Base-by-base conservation (phyloP, 164 flowering plant genomes). In the Magnolia changhungtana region DNA sequence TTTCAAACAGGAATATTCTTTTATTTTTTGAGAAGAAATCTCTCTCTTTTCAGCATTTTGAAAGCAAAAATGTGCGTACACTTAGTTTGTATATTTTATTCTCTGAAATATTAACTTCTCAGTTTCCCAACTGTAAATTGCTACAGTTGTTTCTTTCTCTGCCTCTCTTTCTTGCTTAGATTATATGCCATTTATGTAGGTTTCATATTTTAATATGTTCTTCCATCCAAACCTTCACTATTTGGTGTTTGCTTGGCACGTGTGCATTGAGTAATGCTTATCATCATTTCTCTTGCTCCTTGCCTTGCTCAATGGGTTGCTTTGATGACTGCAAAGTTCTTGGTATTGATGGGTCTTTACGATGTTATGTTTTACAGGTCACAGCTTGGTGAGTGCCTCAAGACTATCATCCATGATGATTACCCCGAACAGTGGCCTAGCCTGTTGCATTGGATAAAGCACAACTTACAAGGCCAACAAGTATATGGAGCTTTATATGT, bases 351-450 rank as follows among this genome's bases (percentile, higher is more conserved):
- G 50, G 77, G 19, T 1, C 63, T 55, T 55, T 55, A 55, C 2
- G 11, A 11, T 55, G 13, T 55, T 11, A 3, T n/a, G 13, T 50
- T 71, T 19, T 74, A 51, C 83, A 91, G 99, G 85, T 91, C 83
- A 63, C 99, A 96, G 82, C 87, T 96, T 69, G 99, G 98, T 37
- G 99, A 96, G 86, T 96, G 98, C 85, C 86, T 96, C 72, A 96
- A 96, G 85, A 94, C 99, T 0, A 90, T 96, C 68, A 82, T 96
- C 67, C 90, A 96, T 85, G 89, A 93, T 72, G 99, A 96, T 86
- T 96, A 96, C 77, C 99, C 99, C 21, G 99, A 96, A 80, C 98
- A 94, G 65, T 96, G 99, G 99, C 97, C 98, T 1, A 79, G 80
- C 64, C 96, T 94, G 77, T 83, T 96, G 59, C 92, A 85, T 13